Evolutionary conservation across 208 protist genomes (phyloP).

Genomic region (Plasmodiophora brassicae): DNA sequence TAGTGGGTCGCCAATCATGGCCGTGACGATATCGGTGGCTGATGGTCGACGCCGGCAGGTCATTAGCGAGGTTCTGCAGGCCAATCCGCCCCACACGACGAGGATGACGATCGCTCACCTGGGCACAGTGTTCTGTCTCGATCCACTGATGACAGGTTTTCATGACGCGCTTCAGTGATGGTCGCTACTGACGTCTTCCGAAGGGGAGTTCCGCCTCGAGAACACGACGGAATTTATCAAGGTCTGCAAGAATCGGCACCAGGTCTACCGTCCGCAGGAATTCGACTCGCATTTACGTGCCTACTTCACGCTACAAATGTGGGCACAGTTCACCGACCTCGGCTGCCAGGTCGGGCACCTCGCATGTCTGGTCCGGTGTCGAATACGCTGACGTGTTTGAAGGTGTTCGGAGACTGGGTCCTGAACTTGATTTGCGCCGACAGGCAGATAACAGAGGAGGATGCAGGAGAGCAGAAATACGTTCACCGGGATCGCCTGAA

Average conservation of each 20-base stretch:
- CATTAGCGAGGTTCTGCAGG: not conserved
- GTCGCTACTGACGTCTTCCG: not conserved
- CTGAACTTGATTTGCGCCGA: not conserved
- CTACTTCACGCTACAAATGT: not conserved
- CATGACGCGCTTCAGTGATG: not conserved
- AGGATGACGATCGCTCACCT: not conserved
- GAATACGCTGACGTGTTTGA: not conserved
- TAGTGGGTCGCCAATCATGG: not conserved
- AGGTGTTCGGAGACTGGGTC: not conserved
- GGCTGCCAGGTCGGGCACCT: too few relatives aligned
- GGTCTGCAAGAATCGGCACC: not conserved
- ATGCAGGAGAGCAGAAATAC: not conserved
- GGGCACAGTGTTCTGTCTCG: not conserved
- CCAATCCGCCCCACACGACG: not conserved
- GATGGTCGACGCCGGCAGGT: not conserved
- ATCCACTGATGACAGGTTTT: not conserved
- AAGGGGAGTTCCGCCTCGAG: not conserved
- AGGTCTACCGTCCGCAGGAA: not conserved
- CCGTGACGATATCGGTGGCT: too few relatives aligned
- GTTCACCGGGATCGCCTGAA: not conserved
- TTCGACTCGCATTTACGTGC: not conserved
- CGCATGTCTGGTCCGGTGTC: too few relatives aligned
- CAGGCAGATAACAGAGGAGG: not conserved
- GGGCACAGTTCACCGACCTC: not conserved
- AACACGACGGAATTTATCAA: not conserved